These are phyloP conservation scores for Nemophila menziesii DNA, from an alignment of 257 asterid species.

Conservation along the genomic window DNA sequence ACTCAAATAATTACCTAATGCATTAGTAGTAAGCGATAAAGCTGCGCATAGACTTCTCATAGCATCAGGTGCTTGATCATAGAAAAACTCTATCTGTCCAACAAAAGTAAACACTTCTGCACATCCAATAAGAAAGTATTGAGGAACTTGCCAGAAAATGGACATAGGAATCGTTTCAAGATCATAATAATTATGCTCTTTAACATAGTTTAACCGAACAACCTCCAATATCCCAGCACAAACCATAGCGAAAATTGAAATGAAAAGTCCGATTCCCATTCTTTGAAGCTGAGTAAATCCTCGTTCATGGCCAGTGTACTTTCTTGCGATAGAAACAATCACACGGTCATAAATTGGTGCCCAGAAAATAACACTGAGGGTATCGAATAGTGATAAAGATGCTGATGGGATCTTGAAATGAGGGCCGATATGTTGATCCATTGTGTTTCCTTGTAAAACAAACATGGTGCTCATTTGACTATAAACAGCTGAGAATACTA, in stretches of 20 bases:
- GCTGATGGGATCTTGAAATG: constrained; percentile 32
- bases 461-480: constrained; percentile 2
- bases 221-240: constrained; percentile 25
- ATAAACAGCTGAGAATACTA: neutral
- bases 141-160: constrained; percentile 17
- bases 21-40: neutral
- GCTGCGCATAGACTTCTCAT: constrained; percentile 12
- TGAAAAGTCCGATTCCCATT: constrained; percentile 24
- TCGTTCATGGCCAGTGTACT: constrained; percentile 33
- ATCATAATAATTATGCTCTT: constrained; percentile 8
- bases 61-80: constrained; percentile 19
- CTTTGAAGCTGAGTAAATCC: constrained; percentile 40
- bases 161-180: constrained; percentile 20
- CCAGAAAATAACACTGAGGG: constrained; percentile 25
- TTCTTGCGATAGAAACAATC: constrained; percentile 16
- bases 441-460: constrained; percentile 5
- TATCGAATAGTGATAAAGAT: constrained; percentile 25
- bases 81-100: constrained; percentile 17
- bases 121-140: constrained; percentile 16
- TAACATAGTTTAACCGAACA: constrained; percentile 21
- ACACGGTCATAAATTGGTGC: constrained; percentile 26
- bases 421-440: constrained; percentile 3
- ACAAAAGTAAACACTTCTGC: constrained; percentile 15
- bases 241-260: constrained; percentile 27
- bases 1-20: neutral